A percentile compares a stretch with the other conserved stretches of the same genome.
phyloP scores from a whole-genome alignment of 2,329 filamentous ascomycete species.

The Monilinia polystroma region DNA sequence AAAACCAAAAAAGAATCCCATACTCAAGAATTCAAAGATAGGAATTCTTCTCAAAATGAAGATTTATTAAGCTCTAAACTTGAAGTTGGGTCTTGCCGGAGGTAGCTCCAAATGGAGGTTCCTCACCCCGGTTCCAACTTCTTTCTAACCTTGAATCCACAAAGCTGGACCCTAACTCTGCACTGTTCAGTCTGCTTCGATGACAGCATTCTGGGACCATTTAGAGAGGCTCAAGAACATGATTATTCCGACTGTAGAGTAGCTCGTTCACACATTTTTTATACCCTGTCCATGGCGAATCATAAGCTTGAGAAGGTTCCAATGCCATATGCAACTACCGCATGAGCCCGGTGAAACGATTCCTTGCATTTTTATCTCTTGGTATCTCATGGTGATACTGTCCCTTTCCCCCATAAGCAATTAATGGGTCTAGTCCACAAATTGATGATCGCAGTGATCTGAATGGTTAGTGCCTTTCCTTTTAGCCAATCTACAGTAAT shows the following conservation, averaged over 20 bases:
- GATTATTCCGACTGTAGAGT: conserved; percentile 6
- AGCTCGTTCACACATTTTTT: background rate
- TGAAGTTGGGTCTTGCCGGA: background rate
- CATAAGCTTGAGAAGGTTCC: background rate
- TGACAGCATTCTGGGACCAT: conserved; percentile 4
- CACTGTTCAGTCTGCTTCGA: conserved; percentile 10
- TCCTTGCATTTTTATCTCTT: conserved; percentile 5
- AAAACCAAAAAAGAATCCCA: background rate
- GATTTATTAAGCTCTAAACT: background rate
- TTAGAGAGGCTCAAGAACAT: conserved; percentile 4
- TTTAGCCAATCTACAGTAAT: no score
- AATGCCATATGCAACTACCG: background rate
- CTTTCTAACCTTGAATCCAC: background rate
- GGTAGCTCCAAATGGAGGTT: background rate
- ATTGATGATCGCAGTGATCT: no score
- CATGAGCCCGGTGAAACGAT: background rate
- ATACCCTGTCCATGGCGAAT: background rate
- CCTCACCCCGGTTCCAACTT: conserved; percentile 2
- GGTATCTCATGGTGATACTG: background rate
- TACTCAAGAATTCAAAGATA: background rate
- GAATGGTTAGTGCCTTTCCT: no score
- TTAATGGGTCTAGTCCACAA: no score
- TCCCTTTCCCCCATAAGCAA: background rate
- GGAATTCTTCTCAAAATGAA: background rate
- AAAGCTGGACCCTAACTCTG: conserved; percentile 12